phyloP scores from a whole-genome alignment of 345 rosid species.

The Arabidopsis suecica region DNA sequence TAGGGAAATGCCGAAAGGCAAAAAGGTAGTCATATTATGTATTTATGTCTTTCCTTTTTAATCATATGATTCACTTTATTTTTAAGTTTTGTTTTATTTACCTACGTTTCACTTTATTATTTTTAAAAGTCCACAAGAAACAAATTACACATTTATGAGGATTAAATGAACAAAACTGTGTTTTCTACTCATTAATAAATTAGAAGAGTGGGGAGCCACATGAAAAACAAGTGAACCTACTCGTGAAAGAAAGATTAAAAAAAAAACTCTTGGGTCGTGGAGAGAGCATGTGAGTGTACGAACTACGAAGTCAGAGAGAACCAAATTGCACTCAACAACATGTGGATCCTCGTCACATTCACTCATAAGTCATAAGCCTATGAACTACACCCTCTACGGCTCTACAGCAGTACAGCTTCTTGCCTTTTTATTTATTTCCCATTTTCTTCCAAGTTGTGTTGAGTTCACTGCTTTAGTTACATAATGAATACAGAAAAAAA shows the following conservation, averaged over 20 bases:
- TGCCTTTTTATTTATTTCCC: neutral
- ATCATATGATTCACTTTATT: constrained; percentile 19
- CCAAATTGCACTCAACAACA: constrained; percentile 29
- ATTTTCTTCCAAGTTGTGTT: neutral
- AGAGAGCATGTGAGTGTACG: neutral
- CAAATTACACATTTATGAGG: constrained; percentile 15
- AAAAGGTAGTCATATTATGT: neutral
- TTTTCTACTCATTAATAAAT: neutral
- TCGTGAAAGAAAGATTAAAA: neutral
- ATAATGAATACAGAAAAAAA: neutral
- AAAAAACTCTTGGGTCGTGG: neutral
- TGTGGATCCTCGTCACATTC: constrained; percentile 39
- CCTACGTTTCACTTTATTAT: neutral
- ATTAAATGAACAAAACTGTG: constrained; percentile 15
- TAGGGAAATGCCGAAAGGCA: constrained; percentile 33
- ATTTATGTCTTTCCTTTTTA: constrained; percentile 3
- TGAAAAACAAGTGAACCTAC: constrained; percentile 15
- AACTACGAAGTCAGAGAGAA: constrained; percentile 25
- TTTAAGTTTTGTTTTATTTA: constrained; percentile 1
- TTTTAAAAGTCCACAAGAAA: constrained; percentile 16
- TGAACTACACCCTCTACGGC: neutral
- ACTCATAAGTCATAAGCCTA: constrained; percentile 16
- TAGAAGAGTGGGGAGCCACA: neutral
- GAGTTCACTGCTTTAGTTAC: neutral
- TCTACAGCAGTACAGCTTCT: neutral